Percentiles rank a stretch among this genome's conserved stretches.
phyloP scores from a whole-genome alignment of 805 yeast species.

The Candida silvatica region DNA sequence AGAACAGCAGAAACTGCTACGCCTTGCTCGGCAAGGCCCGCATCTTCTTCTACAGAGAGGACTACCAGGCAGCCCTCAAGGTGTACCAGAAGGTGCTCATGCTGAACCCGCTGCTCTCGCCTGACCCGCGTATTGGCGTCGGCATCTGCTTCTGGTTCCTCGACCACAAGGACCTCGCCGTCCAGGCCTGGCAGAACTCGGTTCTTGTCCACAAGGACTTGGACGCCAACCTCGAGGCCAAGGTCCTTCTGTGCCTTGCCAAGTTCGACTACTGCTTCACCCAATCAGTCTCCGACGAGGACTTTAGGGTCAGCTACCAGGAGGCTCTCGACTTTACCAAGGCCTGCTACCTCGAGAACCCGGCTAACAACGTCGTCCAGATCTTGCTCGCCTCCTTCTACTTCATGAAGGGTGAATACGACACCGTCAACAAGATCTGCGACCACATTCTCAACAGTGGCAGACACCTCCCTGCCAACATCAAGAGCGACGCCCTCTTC shows the following conservation, averaged over 20 bases:
- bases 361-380: constrained; percentile 52
- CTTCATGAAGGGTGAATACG: constrained; percentile 59
- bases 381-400: constrained; percentile 62
- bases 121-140: constrained; percentile 92
- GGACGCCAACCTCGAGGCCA: constrained; percentile 43
- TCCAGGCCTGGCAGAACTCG: constrained; percentile 75
- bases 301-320: constrained; percentile 52
- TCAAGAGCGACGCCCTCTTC: constrained; percentile 56
- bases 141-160: constrained; percentile 92
- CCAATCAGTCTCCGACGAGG: constrained; percentile 46
- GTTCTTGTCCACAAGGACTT: constrained; percentile 49
- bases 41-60: constrained; percentile 60
- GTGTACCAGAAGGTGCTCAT: constrained; percentile 77
- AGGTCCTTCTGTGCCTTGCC: constrained; percentile 57
- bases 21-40: constrained; percentile 85
- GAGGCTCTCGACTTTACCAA: constrained; percentile 45
- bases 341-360: constrained; percentile 30
- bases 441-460: constrained; percentile 36
- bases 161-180: constrained; percentile 70
- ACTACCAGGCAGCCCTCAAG: constrained; percentile 66
- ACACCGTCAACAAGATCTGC: constrained; percentile 48
- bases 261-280: constrained; percentile 57
- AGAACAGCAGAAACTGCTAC: constrained; percentile 53
- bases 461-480: constrained; percentile 26
- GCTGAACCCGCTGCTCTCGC: constrained; percentile 67